Conservation (phyloP, 768 basidiomycete species). For the Baorangia bicolor region DNA sequence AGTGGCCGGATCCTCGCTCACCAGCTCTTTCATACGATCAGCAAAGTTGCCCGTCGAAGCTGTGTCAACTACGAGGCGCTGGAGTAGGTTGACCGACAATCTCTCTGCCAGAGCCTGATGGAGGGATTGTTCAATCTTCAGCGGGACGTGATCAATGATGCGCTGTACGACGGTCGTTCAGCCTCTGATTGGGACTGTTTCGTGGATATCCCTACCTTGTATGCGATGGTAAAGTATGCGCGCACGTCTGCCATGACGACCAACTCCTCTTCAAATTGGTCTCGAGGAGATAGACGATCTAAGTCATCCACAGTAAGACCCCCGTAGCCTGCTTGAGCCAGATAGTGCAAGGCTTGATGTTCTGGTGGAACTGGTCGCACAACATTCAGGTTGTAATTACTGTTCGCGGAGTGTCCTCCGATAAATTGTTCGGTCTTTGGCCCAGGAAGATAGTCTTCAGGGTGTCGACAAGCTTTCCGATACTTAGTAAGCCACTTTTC, state of each 20-base stretch:
- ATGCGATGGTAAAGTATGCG: slow-evolving; percentile 56
- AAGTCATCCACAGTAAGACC: slow-evolving; percentile 26
- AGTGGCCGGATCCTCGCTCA: slow-evolving; percentile 46
- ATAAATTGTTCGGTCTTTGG: too few species aligned
- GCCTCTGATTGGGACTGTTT: not conserved
- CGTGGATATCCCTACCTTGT: slow-evolving; percentile 38
- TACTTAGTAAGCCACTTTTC: slow-evolving; percentile 28
- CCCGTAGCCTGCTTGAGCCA: slow-evolving; percentile 34
- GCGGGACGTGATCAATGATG: slow-evolving; percentile 53
- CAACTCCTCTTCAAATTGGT: slow-evolving; percentile 43
- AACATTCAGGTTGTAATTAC: too few species aligned
- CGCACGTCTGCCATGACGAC: slow-evolving; percentile 53
- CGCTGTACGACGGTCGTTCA: slow-evolving; percentile 36
- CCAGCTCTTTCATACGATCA: slow-evolving; percentile 39
- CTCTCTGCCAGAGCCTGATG: slow-evolving; percentile 38
- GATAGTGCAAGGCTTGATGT: slow-evolving; percentile 18
- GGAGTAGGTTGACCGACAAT: slow-evolving; percentile 38
- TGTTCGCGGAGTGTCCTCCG: too few species aligned
- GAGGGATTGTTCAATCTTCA: slow-evolving; percentile 46
- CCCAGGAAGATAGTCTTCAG: too few species aligned
- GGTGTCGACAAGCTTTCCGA: slow-evolving; percentile 9
- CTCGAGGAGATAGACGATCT: slow-evolving; percentile 21
- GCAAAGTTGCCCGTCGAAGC: slow-evolving; percentile 9
- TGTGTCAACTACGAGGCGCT: slow-evolving; percentile 29
- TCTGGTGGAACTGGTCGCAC: not conserved